phyloP scores from a whole-genome alignment of 345 rosid genomes.

The Arabidopsis arenosa region DNA sequence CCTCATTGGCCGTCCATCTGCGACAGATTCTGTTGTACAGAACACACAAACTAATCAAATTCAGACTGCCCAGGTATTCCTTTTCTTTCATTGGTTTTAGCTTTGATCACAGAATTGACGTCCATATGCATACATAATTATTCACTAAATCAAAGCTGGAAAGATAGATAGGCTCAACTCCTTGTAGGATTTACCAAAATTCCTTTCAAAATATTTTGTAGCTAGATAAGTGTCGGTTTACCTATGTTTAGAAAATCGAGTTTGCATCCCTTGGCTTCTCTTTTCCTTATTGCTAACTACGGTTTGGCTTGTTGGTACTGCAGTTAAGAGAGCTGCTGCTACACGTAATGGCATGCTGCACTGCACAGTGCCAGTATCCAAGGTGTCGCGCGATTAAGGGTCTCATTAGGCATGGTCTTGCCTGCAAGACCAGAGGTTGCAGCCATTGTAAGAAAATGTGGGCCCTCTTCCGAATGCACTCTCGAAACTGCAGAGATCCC shows the following conservation, averaged over 20 bases:
- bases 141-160: conserved; percentile 1
- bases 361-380: conserved; percentile 83
- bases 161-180: background rate
- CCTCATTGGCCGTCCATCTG: conserved; percentile 78
- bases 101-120: conserved; percentile 12
- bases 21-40: conserved; percentile 88
- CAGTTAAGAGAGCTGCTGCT: conserved; percentile 92
- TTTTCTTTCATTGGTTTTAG: conserved; percentile 10
- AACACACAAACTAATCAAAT: conserved; percentile 87
- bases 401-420: conserved; percentile 81
- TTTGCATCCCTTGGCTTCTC: conserved; percentile 30
- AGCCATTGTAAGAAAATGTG: conserved; percentile 88
- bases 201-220: conserved; percentile 1
- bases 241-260: background rate
- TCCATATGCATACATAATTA: background rate
- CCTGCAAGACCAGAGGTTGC: conserved; percentile 87
- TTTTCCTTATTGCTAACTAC: conserved; percentile 13
- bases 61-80: conserved; percentile 70
- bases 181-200: background rate
- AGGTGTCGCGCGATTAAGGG: conserved; percentile 84
- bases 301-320: conserved; percentile 43
- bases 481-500: conserved; percentile 94
- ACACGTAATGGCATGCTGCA: conserved; percentile 80
- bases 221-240: background rate
- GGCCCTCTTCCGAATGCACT: conserved; percentile 89